Conservation (phyloP, 371 early-diverging fungal species). For the Syncephalastrum contaminatum region DNA sequence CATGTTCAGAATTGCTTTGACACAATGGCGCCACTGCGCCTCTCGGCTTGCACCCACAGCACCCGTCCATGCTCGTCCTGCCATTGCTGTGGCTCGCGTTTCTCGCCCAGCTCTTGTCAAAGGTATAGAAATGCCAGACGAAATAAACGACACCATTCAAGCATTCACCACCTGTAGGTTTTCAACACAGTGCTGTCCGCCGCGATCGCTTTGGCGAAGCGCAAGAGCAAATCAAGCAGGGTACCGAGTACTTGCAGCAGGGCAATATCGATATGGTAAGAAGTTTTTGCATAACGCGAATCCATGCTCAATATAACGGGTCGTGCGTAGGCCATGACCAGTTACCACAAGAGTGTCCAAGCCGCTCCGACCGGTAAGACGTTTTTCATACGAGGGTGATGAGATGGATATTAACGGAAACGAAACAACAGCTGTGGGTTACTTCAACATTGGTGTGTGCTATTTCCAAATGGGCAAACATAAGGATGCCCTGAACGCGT, state of each 20-base stretch:
- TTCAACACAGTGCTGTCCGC: conserved; percentile 21
- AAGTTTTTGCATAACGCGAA: neutral
- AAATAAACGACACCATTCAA: no score
- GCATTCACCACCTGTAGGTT: conserved; percentile 8
- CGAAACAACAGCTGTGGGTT: conserved; percentile 47
- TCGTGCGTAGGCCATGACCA: conserved; percentile 44
- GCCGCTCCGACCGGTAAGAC: conserved; percentile 37
- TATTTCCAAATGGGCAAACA: conserved; percentile 69
- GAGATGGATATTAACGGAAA: no score
- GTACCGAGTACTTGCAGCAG: conserved; percentile 38
- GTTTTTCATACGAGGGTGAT: neutral
- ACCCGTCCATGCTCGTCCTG: no score
- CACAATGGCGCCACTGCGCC: no score
- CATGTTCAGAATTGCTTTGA: no score
- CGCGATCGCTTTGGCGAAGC: conserved; percentile 41
- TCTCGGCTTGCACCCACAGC: no score
- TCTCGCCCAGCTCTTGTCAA: no score
- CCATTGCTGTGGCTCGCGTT: no score
- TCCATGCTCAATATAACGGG: neutral
- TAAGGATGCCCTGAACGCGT: conserved; percentile 61
- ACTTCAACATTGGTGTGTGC: conserved; percentile 82
- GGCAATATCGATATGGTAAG: conserved; percentile 49
- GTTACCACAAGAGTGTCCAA: conserved; percentile 47
- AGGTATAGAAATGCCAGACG: no score
- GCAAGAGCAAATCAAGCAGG: conserved; percentile 40